These are phyloP conservation scores for Salicornia ramosissima DNA, from an alignment of 148 eudicot species.

Conservation along the genomic window DNA sequence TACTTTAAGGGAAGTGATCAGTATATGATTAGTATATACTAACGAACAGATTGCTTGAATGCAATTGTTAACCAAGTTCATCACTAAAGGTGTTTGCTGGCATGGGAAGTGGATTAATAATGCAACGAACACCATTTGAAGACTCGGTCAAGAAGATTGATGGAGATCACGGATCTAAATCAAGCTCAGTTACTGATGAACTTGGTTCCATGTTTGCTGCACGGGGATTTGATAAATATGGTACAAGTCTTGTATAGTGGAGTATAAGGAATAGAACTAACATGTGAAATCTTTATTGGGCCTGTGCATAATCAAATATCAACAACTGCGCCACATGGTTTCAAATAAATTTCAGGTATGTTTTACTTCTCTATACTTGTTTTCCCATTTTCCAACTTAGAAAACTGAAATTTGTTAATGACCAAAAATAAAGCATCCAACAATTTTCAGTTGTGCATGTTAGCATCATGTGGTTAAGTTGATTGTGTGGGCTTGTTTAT, in stretches of 20 bases:
- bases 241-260: slow-evolving; percentile 84
- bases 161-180: slow-evolving; percentile 34
- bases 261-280: slow-evolving; percentile 75
- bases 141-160: slow-evolving; percentile 38
- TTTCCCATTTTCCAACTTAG: background rate
- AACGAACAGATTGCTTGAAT: too few species aligned
- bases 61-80: too few species aligned
- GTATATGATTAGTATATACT: too few species aligned
- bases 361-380: background rate
- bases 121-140: slow-evolving; percentile 75
- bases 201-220: slow-evolving; percentile 63
- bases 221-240: slow-evolving; percentile 69
- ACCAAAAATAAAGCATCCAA: background rate
- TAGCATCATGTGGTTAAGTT: background rate
- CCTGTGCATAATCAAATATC: slow-evolving; percentile 98
- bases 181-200: slow-evolving; percentile 59
- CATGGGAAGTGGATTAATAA: slow-evolving; percentile 76
- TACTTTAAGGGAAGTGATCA: too few species aligned
- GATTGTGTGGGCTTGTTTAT: background rate
- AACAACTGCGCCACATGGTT: slow-evolving; percentile 91
- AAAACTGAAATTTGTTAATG: background rate
- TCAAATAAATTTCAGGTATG: slow-evolving; percentile 92
- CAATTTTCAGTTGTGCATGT: background rate
- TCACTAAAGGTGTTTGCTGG: slow-evolving; percentile 78
- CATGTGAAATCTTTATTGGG: slow-evolving; percentile 88